Percentiles rank a stretch among this genome's conserved stretches.
Conservation (phyloP, 2,329 filamentous ascomycete genomes). For the Cercospora citrullina region DNA sequence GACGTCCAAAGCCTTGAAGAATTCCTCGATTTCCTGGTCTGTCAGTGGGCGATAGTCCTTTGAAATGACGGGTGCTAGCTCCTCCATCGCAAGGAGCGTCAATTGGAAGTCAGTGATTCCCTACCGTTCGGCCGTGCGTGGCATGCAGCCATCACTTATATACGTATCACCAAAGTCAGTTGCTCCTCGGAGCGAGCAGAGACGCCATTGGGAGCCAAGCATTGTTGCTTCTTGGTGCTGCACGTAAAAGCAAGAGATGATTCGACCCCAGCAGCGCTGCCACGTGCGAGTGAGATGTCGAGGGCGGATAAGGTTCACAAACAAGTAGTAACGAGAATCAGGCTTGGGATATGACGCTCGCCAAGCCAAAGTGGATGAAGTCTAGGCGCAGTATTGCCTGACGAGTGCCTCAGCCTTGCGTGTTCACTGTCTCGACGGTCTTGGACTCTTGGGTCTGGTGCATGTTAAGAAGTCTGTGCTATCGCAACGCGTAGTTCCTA, state of each 20-base stretch:
- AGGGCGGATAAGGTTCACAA: slow-evolving; percentile 10
- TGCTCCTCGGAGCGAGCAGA: slow-evolving; percentile 13
- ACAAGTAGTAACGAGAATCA: background rate
- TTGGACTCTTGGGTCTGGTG: background rate
- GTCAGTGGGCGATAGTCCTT: slow-evolving; percentile 35
- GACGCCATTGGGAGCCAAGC: slow-evolving; percentile 15
- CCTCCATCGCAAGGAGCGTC: slow-evolving; percentile 12
- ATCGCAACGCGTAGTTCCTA: background rate
- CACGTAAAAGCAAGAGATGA: slow-evolving; percentile 10
- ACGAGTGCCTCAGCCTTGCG: background rate
- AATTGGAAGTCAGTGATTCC: background rate
- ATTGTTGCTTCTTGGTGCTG: slow-evolving; percentile 14
- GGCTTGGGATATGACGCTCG: background rate
- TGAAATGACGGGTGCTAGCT: slow-evolving; percentile 18
- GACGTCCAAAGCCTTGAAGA: slow-evolving; percentile 56
- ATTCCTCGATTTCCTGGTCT: slow-evolving; percentile 54
- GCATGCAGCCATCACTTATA: slow-evolving; percentile 5
- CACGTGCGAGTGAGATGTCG: background rate
- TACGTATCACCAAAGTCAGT: background rate
- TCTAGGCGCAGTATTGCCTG: background rate
- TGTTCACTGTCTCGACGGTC: background rate
- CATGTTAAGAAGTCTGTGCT: background rate
- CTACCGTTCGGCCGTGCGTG: background rate
- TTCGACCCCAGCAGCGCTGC: slow-evolving; percentile 7
- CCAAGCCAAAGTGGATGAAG: slow-evolving; percentile 1